Evolutionary conservation across 2,329 filamentous ascomycete species (phyloP).

Genomic region (Claviceps quebecensis): DNA sequence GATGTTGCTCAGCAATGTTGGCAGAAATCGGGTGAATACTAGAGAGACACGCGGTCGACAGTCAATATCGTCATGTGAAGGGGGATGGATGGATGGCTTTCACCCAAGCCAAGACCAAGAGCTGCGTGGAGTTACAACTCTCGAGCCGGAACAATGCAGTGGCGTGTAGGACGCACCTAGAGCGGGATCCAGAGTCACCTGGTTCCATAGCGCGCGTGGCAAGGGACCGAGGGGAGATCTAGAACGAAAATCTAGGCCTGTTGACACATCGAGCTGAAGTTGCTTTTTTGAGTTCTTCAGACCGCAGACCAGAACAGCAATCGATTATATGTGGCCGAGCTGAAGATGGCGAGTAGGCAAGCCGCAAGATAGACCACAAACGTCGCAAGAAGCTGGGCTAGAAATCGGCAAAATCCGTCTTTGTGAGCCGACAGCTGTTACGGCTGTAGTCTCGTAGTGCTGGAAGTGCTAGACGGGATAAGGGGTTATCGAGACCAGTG

Average conservation of each 20-base stretch:
- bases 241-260: constrained; percentile 18
- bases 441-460: background rate
- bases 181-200: constrained; percentile 23
- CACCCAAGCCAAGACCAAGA: background rate
- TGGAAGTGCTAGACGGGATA: background rate
- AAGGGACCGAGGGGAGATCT: constrained; percentile 21
- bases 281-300: background rate
- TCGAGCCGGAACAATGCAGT: background rate
- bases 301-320: background rate
- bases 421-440: background rate
- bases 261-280: constrained; percentile 22
- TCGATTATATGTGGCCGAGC: too few species aligned
- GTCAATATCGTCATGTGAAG: constrained; percentile 15
- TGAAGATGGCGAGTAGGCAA: too few species aligned
- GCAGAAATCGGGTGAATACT: constrained; percentile 5
- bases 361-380: constrained; percentile 5
- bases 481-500: background rate
- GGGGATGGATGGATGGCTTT: background rate
- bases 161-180: constrained; percentile 22
- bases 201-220: constrained; percentile 26
- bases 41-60: background rate
- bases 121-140: constrained; percentile 4
- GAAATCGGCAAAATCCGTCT: constrained; percentile 6
- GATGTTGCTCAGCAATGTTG: constrained; percentile 10
- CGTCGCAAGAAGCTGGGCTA: background rate